These are phyloP conservation scores for Paratinospora sagittata DNA, from an alignment of 164 flowering plant genomes.

Conservation along the genomic window DNA sequence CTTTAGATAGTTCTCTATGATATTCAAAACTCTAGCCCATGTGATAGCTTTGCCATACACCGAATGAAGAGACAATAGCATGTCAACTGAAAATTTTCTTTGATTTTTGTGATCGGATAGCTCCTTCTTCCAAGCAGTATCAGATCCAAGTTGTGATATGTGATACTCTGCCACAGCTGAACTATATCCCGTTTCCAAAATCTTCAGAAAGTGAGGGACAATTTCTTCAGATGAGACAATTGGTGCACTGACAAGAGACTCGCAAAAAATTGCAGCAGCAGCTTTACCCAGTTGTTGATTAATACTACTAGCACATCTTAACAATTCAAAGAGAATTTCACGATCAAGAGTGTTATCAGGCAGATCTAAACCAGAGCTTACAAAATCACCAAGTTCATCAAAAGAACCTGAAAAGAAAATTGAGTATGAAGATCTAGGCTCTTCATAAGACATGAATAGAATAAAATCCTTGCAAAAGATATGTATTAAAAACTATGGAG, in stretches of 20 bases:
- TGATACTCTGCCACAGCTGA: constrained; percentile 31
- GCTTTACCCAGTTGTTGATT: constrained; percentile 70
- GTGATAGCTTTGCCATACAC: constrained; percentile 50
- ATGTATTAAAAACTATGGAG: neutral
- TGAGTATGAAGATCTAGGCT: neutral
- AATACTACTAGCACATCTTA: constrained; percentile 49
- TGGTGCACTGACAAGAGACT: constrained; percentile 44
- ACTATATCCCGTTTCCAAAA: constrained; percentile 60
- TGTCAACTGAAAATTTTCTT: constrained; percentile 68
- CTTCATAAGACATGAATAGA: neutral
- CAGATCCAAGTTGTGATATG: constrained; percentile 47
- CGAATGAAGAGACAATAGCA: constrained; percentile 56
- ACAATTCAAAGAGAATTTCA: constrained; percentile 55
- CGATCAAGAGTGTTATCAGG: constrained; percentile 38
- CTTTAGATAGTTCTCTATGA: constrained; percentile 53
- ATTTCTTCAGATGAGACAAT: constrained; percentile 54
- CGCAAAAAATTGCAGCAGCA: constrained; percentile 61
- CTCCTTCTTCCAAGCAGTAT: constrained; percentile 56
- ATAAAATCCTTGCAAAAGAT: neutral
- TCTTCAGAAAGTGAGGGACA: constrained; percentile 51
- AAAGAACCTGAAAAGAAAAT: constrained; percentile 41
- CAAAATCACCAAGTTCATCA: constrained; percentile 39
- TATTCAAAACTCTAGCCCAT: constrained; percentile 66
- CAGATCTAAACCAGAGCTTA: constrained; percentile 32
- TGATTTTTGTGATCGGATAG: constrained; percentile 53